Conservation (phyloP, 441 rosid species). For the Adansonia rubrostipa region DNA sequence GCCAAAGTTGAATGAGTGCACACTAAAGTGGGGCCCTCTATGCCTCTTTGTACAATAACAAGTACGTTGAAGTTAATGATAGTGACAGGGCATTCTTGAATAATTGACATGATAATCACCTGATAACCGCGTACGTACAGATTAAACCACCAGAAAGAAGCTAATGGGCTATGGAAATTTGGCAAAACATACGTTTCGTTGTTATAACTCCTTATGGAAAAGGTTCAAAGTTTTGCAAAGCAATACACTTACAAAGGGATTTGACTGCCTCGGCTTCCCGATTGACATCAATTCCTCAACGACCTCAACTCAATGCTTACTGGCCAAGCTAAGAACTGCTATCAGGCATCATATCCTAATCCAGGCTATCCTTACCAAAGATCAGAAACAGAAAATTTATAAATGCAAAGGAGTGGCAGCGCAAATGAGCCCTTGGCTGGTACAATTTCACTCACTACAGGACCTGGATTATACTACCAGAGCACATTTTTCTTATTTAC, state of each 20-base stretch:
- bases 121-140: no score
- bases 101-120: no score
- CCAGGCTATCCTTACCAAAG: background rate
- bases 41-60: no score
- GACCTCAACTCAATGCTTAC: background rate
- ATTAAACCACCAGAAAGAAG: background rate
- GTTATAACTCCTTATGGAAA: background rate
- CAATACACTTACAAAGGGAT: background rate
- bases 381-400: background rate
- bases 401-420: background rate
- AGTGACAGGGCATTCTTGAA: no score
- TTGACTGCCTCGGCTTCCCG: background rate
- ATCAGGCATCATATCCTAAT: background rate
- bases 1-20: no score
- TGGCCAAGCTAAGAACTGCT: background rate
- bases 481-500: constrained; percentile 19
- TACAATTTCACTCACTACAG: background rate
- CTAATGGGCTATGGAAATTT: background rate
- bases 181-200: background rate
- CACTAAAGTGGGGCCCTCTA: no score
- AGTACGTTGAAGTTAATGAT: no score
- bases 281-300: background rate
- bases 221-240: background rate
- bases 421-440: background rate
- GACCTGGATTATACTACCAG: constrained; percentile 1